Conservation (phyloP, 495 filamentous ascomycete species). For the Aspergillus heteromorphus region DNA sequence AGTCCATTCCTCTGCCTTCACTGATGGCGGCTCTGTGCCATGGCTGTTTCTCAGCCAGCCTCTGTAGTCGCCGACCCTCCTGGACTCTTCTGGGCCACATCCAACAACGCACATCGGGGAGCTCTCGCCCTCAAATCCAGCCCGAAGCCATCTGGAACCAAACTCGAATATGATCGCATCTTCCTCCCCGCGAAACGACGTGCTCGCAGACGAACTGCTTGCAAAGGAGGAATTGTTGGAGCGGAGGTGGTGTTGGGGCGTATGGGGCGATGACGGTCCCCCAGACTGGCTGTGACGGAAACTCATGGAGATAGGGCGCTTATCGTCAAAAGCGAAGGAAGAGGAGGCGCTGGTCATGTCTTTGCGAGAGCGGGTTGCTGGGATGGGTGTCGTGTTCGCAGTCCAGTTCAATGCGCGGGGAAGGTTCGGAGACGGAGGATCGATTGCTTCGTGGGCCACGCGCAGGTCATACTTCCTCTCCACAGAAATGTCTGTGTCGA, state of each 20-base stretch:
- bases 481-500: neutral
- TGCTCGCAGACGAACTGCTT: slow-evolving; percentile 64
- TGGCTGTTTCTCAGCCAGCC: slow-evolving; percentile 48
- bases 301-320: slow-evolving; percentile 15
- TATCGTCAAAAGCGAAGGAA: slow-evolving; percentile 6
- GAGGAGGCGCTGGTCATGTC: slow-evolving; percentile 9
- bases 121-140: slow-evolving; percentile 79
- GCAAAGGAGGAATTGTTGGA: slow-evolving; percentile 45
- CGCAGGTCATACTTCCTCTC: slow-evolving; percentile 11
- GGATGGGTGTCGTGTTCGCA: neutral
- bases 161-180: slow-evolving; percentile 79
- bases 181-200: slow-evolving; percentile 73
- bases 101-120: slow-evolving; percentile 64
- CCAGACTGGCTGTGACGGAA: slow-evolving; percentile 30
- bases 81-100: slow-evolving; percentile 68
- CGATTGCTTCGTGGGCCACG: neutral
- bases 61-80: slow-evolving; percentile 77
- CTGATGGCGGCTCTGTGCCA: slow-evolving; percentile 16
- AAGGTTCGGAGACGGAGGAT: slow-evolving; percentile 12
- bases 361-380: neutral
- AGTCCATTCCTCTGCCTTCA: slow-evolving; percentile 59
- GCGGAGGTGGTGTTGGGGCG: slow-evolving; percentile 32
- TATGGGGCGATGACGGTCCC: slow-evolving; percentile 30
- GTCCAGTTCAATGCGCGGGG: slow-evolving; percentile 11
- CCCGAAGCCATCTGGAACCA: slow-evolving; percentile 70